Percentiles rank a stretch among this genome's conserved stretches.
These are phyloP conservation scores for Penicillium antarcticum DNA, from an alignment of 495 filamentous ascomycete genomes.

Conservation along the genomic window DNA sequence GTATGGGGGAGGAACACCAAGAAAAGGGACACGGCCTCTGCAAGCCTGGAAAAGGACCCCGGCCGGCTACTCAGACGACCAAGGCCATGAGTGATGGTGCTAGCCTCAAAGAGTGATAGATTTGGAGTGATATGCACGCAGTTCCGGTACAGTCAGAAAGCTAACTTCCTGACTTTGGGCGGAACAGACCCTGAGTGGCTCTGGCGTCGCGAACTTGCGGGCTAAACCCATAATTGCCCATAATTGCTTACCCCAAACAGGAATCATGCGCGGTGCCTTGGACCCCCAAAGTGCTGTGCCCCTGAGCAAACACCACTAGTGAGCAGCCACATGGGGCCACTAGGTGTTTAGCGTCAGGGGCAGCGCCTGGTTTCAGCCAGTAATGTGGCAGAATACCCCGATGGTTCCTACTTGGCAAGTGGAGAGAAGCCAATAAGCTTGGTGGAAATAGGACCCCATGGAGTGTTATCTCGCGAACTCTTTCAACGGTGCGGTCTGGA, in stretches of 20 bases:
- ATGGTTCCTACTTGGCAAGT: constrained; percentile 27
- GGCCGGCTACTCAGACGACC: constrained; percentile 1
- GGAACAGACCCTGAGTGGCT: constrained; percentile 14
- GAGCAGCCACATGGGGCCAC: constrained; percentile 7
- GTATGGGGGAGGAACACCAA: constrained; percentile 10
- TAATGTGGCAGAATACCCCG: constrained; percentile 9
- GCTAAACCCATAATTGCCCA: not conserved
- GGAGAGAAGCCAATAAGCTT: constrained; percentile 16
- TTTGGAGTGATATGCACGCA: constrained; percentile 4
- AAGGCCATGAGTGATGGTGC: constrained; percentile 6
- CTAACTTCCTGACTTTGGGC: not conserved
- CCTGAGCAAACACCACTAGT: constrained; percentile 16
- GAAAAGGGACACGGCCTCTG: constrained; percentile 19
- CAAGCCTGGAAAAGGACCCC: constrained; percentile 1
- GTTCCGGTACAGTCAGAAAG: constrained; percentile 1
- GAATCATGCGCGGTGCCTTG: constrained; percentile 5
- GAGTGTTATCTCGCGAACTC: not conserved
- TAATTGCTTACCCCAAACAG: constrained; percentile 2
- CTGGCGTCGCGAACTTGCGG: not conserved
- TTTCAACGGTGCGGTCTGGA: not conserved
- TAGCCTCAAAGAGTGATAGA: constrained; percentile 9
- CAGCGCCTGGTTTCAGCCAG: constrained; percentile 4
- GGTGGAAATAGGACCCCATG: not conserved
- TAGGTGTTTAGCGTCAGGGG: constrained; percentile 22
- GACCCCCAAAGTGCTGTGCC: constrained; percentile 3